A percentile compares a stretch with the other conserved stretches of the same genome.
Evolutionary conservation across 2,329 filamentous ascomycete genomes (phyloP).

Genomic region (Apiospora hydei): DNA sequence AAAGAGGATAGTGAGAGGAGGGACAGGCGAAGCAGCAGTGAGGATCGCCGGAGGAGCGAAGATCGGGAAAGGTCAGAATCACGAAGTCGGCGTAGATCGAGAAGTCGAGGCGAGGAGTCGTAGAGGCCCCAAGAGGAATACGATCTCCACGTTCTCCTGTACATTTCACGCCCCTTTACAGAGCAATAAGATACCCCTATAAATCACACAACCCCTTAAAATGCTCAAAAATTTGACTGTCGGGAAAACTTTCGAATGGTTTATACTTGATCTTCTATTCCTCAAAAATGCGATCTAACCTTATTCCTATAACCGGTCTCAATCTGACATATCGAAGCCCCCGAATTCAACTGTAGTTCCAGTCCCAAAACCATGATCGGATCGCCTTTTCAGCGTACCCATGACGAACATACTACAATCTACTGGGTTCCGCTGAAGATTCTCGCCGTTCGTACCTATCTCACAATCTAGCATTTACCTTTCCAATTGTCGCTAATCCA

Average conservation of each 20-base stretch:
- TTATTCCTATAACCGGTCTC: not conserved
- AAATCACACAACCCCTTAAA: not conserved
- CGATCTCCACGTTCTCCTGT: not conserved
- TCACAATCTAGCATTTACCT: constrained; percentile 48
- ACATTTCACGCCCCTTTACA: not conserved
- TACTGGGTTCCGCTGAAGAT: not conserved
- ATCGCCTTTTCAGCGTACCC: not conserved
- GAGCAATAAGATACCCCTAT: constrained; percentile 23
- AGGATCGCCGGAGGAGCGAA: not conserved
- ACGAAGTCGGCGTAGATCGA: constrained; percentile 3
- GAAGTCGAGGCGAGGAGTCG: constrained; percentile 9
- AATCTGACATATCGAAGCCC: not conserved
- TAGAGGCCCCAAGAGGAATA: not conserved
- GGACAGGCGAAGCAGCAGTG: constrained; percentile 28
- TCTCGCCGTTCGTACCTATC: not conserved
- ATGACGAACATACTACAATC: not conserved
- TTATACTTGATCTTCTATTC: not conserved
- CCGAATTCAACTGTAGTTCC: not conserved
- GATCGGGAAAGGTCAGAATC: constrained; percentile 13
- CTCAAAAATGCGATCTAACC: too few relatives aligned
- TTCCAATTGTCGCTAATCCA: constrained; percentile 69
- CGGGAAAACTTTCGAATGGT: not conserved
- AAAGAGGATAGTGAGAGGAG: constrained; percentile 40
- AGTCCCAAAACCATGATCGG: not conserved
- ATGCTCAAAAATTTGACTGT: not conserved